phyloP scores from a whole-genome alignment of 202 grass and related monocot genomes.

The Eragrostis tef region DNA sequence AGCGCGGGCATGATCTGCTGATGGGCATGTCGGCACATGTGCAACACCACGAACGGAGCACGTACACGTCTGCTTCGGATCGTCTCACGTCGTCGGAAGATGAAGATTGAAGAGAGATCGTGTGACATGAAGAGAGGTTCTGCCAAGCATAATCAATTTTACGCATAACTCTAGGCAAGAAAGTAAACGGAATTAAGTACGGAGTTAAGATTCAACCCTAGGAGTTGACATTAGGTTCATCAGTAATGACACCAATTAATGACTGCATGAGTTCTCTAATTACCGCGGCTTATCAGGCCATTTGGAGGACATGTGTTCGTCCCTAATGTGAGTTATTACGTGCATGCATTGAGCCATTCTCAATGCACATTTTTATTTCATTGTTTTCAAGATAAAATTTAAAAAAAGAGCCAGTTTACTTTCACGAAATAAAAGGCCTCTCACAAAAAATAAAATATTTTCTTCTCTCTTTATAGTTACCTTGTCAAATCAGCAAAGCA shows the following conservation, averaged over 20 bases:
- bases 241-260: slow-evolving; percentile 6
- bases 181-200: slow-evolving; percentile 41
- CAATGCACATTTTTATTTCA: too few species aligned
- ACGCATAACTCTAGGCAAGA: slow-evolving; percentile 10
- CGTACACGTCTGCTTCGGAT: neutral
- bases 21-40: slow-evolving; percentile 31
- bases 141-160: neutral
- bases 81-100: neutral
- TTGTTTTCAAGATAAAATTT: too few species aligned
- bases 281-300: neutral
- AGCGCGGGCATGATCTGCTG: slow-evolving; percentile 3
- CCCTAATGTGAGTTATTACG: neutral
- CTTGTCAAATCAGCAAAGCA: too few species aligned
- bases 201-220: slow-evolving; percentile 9
- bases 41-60: neutral
- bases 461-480: too few species aligned
- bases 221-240: slow-evolving; percentile 36
- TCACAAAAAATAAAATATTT: too few species aligned
- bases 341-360: too few species aligned
- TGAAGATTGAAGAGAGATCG: neutral
- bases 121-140: neutral
- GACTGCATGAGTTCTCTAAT: neutral
- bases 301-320: neutral
- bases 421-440: too few species aligned
- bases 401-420: too few species aligned